Base-by-base conservation (phyloP, 805 yeast genomes). In the Candida maesae region DNA sequence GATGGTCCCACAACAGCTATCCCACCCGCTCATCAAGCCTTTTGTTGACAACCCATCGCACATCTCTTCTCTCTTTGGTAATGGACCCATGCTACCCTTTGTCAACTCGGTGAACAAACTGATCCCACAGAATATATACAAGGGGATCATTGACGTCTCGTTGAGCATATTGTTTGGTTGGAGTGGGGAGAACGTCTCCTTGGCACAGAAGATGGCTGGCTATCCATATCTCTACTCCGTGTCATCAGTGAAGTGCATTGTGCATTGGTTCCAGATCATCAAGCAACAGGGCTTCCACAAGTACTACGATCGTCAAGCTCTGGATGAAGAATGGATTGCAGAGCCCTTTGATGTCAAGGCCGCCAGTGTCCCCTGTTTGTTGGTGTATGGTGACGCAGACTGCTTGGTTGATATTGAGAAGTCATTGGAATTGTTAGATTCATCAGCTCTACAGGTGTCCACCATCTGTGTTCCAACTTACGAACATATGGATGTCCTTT, bases 211-310 rank as follows among this genome's bases (percentile, higher is more conserved):
- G 55, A 63, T 76, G 29, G 70, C 79, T 15, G 76, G 85, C n/a
- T 87, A 85, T 59, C 77, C 84, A 14, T 95, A 87, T 58, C 65
- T 87, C 48, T 87, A 84, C 62, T 83, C 93, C 2, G 79, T 87
- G 11, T 82, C 95, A 0, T 78, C 87, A 4, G 95, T 85, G 26
- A 86, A 85, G 59, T 74, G 81, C 23, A 87, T 84, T 23, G 91
- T 83, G 14, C 93, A 84, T 59, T 84, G 93, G 93, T 83, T 84
- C 57, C 93, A 84, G 59, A 84, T 87, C 38, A 86, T 87, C 46
- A 68, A 78, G 23, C 67, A 78, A 11, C 73, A 73, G 33, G 71
- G 74, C 36, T 85, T 87, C 60, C 90, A 84, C 58, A 81, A 83
- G 90, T 86, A 74, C 58, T 83, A 79, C 47, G 90, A 83, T 8